Percentiles rank a stretch among this genome's conserved stretches.
These are phyloP conservation scores for Aspergillus novofumigatus DNA, from an alignment of 2,329 filamentous ascomycete genomes.

Conservation along the genomic window DNA sequence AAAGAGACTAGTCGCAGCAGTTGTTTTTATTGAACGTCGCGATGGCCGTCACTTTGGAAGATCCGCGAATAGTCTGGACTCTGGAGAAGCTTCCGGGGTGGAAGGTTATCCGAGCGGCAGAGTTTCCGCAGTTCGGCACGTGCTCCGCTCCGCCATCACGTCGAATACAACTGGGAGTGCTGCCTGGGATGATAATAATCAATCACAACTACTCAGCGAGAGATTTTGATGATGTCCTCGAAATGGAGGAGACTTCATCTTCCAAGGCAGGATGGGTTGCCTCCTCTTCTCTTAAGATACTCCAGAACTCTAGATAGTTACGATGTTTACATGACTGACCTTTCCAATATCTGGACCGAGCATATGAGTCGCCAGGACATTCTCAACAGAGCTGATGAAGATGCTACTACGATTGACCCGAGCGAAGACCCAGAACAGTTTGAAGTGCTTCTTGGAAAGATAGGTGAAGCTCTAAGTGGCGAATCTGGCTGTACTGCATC, in stretches of 20 bases:
- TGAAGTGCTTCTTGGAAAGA: conserved; percentile 52
- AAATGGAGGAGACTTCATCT: conserved; percentile 36
- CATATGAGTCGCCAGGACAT: conserved; percentile 44
- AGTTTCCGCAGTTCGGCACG: conserved; percentile 15
- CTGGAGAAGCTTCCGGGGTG: conserved; percentile 4
- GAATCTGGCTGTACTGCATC: conserved; percentile 27
- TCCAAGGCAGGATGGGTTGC: conserved; percentile 19
- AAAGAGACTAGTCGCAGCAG: neutral
- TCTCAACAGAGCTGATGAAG: conserved; percentile 44
- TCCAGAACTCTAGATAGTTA: conserved; percentile 40
- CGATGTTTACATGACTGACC: conserved; percentile 53
- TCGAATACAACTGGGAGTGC: conserved; percentile 3
- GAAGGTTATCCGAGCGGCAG: conserved; percentile 23
- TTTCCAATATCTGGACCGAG: conserved; percentile 56
- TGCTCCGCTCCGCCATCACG: conserved; percentile 11
- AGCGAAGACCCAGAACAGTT: conserved; percentile 55
- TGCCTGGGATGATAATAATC: conserved; percentile 3
- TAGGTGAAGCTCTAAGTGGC: conserved; percentile 46
- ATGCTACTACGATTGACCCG: conserved; percentile 56
- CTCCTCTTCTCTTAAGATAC: conserved; percentile 40
- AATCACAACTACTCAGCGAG: neutral
- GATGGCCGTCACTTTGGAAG: neutral
- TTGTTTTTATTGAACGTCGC: conserved; percentile 7
- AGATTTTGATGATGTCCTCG: conserved; percentile 23
- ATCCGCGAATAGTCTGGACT: conserved; percentile 8